Percentiles rank a stretch among this genome's conserved stretches.
phyloP scores from a whole-genome alignment of 2,329 filamentous ascomycete genomes.

The Botryotinia narcissicola region DNA sequence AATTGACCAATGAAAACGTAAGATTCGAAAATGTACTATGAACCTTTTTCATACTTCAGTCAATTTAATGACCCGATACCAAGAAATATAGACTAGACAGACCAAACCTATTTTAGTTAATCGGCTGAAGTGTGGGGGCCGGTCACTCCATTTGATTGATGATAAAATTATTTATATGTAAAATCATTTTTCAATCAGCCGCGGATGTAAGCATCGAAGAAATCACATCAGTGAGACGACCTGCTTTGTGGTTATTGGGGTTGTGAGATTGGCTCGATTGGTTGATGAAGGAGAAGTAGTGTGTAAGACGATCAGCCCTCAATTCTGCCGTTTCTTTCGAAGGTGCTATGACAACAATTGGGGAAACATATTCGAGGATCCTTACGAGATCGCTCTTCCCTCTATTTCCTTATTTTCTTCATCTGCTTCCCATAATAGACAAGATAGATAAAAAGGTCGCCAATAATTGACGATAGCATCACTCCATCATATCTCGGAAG shows the following conservation, averaged over 20 bases:
- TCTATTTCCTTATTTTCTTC: neutral
- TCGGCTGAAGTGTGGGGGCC: constrained; percentile 7
- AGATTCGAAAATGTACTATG: neutral
- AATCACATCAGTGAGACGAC: constrained; percentile 7
- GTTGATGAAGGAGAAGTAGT: constrained; percentile 2
- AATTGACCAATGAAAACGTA: constrained; percentile 12
- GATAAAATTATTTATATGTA: neutral
- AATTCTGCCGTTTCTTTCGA: neutral
- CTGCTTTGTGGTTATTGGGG: neutral
- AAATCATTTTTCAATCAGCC: neutral
- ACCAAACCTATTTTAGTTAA: neutral
- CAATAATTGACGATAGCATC: neutral
- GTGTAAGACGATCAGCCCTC: constrained; percentile 7
- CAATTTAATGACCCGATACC: neutral
- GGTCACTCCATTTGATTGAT: neutral
- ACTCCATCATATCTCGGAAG: neutral
- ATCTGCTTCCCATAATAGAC: neutral
- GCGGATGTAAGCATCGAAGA: neutral
- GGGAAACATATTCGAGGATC: neutral
- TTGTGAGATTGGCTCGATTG: neutral
- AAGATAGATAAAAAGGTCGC: neutral
- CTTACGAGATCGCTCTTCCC: neutral
- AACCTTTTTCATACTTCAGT: neutral
- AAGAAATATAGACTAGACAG: neutral
- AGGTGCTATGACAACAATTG: neutral